phyloP scores from a whole-genome alignment of 768 basidiomycete genomes.

The Lactarius hatsudake region DNA sequence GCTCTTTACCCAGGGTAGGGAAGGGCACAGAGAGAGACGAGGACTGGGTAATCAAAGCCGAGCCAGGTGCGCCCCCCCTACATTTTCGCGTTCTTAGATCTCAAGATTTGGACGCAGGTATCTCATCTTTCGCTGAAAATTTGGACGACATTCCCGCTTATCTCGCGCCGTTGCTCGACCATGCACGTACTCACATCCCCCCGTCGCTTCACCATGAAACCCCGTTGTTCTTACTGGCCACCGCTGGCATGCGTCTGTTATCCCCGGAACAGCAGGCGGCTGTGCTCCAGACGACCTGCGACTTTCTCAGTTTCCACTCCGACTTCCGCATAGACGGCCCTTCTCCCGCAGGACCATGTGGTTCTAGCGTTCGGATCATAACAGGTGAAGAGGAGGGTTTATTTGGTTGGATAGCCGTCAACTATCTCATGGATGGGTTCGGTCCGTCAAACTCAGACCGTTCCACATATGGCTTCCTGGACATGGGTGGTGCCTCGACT shows the following conservation, averaged over 20 bases:
- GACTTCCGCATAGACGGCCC: slow-evolving; percentile 71
- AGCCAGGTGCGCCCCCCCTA: slow-evolving; percentile 69
- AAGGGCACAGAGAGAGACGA: slow-evolving; percentile 83
- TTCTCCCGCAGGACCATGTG: slow-evolving; percentile 75
- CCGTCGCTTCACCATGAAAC: slow-evolving; percentile 83
- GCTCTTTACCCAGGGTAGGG: slow-evolving; percentile 78
- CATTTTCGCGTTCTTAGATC: neutral
- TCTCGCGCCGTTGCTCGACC: slow-evolving; percentile 76
- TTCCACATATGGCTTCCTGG: slow-evolving; percentile 95
- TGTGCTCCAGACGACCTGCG: slow-evolving; percentile 75
- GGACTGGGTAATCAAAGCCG: slow-evolving; percentile 87
- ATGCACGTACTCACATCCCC: slow-evolving; percentile 80
- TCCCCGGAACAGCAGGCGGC: slow-evolving; percentile 61
- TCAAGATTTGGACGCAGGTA: slow-evolving; percentile 48
- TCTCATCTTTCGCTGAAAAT: slow-evolving; percentile 75
- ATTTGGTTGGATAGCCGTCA: slow-evolving; percentile 99
- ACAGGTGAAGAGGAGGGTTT: slow-evolving; percentile 98
- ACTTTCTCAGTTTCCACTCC: slow-evolving; percentile 70
- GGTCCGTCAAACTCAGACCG: slow-evolving; percentile 49
- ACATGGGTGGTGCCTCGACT: slow-evolving; percentile 99
- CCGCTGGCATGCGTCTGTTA: slow-evolving; percentile 95
- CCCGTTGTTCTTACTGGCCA: slow-evolving; percentile 91
- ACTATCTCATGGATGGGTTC: slow-evolving; percentile 98
- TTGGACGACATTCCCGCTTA: slow-evolving; percentile 71
- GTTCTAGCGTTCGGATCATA: slow-evolving; percentile 90